Evolutionary conservation across 768 basidiomycete genomes (phyloP), one percentile per base, ranked within the genome.

Genomic region (Pholiota molesta): DNA sequence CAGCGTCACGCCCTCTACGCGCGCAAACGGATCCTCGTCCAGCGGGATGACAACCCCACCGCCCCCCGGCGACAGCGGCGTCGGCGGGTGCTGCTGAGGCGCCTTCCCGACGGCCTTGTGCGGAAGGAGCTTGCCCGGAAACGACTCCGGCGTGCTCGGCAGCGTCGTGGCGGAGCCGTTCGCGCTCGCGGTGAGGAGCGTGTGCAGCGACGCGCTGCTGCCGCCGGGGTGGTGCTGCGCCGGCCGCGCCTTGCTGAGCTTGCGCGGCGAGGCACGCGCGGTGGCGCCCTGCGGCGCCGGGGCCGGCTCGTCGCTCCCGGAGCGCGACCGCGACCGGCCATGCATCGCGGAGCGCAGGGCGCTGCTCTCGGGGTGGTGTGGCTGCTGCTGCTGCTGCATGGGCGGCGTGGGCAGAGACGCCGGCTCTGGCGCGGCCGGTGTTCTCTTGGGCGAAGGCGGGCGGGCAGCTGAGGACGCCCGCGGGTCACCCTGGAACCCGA

Each of bases 11-110:
- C 83, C 85, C 42, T 82, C 80, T 0, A 70, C 73, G 66, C 81
- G 82, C 10, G 86, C 86, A 71, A 88, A 88, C 3, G 87, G 82
- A 68, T 84, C 84, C 54, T 80, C 81, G 47, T 81, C 79, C 42
- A 81, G 70, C 28, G 78, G 75, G 10, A 37, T 37, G 5, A n/a
- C n/a, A n/a, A 83, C 3, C 29, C 29, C 29, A 29, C 6, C 29
- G n/a, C n/a, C n/a, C n/a, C n/a, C n/a, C n/a, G n/a, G n/a, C n/a
- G 53, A 58, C 42, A 59, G 52, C 19, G 63, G 67, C 37, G 61
- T 61, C 26, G 47, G 53, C 9, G 65, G 47, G 35, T 37, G 35
- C 14, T 52, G 9, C 45, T 49, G 55, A 7, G 49, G 57, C n/a
- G 65, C 19, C 39, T 68, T 69, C 35, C 64, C 52, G 33, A 63